Base-by-base conservation (phyloP, 176 grass and related monocot species). In the Bolboschoenus planiculmis region DNA sequence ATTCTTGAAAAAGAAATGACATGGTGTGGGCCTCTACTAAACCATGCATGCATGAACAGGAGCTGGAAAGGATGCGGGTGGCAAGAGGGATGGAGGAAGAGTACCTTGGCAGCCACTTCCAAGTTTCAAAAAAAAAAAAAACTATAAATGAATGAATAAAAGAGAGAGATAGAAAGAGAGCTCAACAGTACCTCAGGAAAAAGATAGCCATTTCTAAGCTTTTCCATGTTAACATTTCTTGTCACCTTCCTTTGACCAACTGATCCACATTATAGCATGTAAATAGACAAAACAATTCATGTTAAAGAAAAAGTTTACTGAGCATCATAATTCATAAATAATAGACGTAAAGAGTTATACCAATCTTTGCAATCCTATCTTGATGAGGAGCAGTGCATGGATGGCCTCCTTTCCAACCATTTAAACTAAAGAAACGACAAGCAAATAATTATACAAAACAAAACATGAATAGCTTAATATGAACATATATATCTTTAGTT, bases 221-320 rank as follows among this genome's bases (percentile, higher is more conserved):
- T 98, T 73, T 90, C 90, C 92, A 98, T 88, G 87, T 95, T 93
- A 33, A 67, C 87, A 83, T 94, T 98, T 76, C 96, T 91, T 85
- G 61, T n/a, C 34, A 98, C 84, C 79, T 84, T 85, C 14, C 88
- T 93, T 76, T 82, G 84, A 58, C 84, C 54, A 21, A 31, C 96
- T 95, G 84, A 84, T 85, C 63, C 4, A 59, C 44, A 82, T 6
- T 67, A 21, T 55, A 85, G 40, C 43, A 73, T 61, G 68, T 44
- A 35, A 81, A 82, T 50, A 55, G 20, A 78, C 27, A 63, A 74
- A 81, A 30, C 56, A 72, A 83, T 78, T 67, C 31, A 46, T 23
- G 66, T 43, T 82, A 16, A 60, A 85, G 58, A 51, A 20, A 76
- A 30, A 51, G 42, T 33, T 76, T 76, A 76, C 26, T 30, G 72